Conservation (phyloP, 371 early-diverging fungal genomes). For the Mortierella sp. region DNA sequence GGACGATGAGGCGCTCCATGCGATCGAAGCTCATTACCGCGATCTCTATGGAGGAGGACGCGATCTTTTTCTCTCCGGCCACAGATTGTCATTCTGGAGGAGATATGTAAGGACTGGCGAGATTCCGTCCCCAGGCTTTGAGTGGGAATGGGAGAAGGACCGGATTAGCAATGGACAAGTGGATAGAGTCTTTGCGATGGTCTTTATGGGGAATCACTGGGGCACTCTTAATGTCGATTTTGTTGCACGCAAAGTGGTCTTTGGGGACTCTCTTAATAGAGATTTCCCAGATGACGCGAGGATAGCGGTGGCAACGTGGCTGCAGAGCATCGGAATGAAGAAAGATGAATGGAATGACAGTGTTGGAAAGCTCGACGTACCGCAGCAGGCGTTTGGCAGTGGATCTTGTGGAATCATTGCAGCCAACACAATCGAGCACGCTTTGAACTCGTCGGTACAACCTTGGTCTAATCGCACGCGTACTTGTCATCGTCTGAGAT, state of each 20-base stretch:
- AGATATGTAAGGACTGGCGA: too few relatives aligned
- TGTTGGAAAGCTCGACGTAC: background rate
- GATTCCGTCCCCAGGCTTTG: too few relatives aligned
- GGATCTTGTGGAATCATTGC: conserved; percentile 3
- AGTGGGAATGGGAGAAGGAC: background rate
- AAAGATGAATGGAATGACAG: background rate
- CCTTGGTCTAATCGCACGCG: background rate
- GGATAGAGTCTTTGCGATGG: background rate
- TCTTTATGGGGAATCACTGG: background rate
- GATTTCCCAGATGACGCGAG: background rate
- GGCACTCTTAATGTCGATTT: conserved; percentile 1
- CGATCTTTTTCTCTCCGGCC: background rate
- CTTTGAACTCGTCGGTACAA: background rate
- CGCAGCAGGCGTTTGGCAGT: background rate
- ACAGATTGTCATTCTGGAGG: background rate
- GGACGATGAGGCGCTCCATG: background rate
- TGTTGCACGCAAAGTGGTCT: background rate
- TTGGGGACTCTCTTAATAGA: conserved; percentile 1
- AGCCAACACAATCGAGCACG: conserved; percentile 1
- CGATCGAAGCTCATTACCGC: background rate
- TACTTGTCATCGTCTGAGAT: background rate
- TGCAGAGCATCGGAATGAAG: background rate
- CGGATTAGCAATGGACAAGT: background rate
- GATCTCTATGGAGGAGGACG: background rate
- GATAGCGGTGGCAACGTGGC: background rate